Evolutionary conservation across 257 asterid species (phyloP).

Genomic region (Cinchona pubescens): DNA sequence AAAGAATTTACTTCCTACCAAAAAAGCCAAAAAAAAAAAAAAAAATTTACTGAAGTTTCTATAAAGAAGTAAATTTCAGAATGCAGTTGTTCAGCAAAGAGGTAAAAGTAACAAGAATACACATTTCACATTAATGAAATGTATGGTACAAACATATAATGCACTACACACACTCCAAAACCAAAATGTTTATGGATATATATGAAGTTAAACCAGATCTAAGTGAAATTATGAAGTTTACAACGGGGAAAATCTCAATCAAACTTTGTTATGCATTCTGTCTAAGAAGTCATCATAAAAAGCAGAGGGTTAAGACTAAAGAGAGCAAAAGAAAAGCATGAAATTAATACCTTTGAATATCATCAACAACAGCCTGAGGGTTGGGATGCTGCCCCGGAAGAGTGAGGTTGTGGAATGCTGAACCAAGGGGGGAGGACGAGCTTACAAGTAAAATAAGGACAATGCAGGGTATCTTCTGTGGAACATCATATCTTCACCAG

Average conservation of each 20-base stretch:
- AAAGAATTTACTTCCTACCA: too few species aligned
- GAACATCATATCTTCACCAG: conserved; percentile 27
- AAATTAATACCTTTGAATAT: conserved; percentile 30
- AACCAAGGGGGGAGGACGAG: conserved; percentile 4
- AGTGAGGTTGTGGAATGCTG: conserved; percentile 29
- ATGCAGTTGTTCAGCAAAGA: background rate
- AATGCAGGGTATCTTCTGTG: conserved; percentile 31
- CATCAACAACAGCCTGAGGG: conserved; percentile 43
- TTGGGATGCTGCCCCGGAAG: conserved; percentile 50
- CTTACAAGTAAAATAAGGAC: conserved; percentile 16
- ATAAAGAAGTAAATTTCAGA: background rate
- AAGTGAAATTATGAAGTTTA: too few species aligned
- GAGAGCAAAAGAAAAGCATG: background rate
- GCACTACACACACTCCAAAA: background rate
- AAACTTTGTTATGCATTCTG: background rate
- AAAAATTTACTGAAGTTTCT: too few species aligned
- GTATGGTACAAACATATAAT: background rate
- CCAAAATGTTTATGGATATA: background rate
- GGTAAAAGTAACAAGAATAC: too few species aligned
- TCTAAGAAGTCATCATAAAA: background rate
- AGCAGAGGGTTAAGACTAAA: background rate
- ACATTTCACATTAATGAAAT: background rate
- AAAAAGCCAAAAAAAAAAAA: too few species aligned
- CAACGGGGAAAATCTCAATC: background rate
- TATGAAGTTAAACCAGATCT: background rate